Percentiles rank a stretch among this genome's conserved stretches.
phyloP scores from a whole-genome alignment of 768 basidiomycete genomes.

The Crepidotus variabilis region DNA sequence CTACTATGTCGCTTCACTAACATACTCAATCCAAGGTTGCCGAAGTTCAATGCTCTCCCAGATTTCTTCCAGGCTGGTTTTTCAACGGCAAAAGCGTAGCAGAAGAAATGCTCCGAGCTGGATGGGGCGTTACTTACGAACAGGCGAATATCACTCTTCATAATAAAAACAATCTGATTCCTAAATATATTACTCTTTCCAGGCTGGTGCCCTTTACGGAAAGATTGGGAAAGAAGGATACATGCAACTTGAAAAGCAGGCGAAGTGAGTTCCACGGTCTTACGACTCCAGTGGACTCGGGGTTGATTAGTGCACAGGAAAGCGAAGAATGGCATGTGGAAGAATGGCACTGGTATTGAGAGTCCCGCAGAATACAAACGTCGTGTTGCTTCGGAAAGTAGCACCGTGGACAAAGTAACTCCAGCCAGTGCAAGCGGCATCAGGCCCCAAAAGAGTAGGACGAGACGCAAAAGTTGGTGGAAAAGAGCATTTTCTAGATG shows the following conservation, averaged over 20 bases:
- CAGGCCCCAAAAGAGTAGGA: not conserved
- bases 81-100: constrained; percentile 47
- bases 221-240: constrained; percentile 61
- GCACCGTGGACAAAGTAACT: not conserved
- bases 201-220: constrained; percentile 78
- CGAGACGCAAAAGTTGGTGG: constrained; percentile 2
- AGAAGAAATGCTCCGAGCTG: constrained; percentile 75
- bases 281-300: no score
- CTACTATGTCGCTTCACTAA: no score
- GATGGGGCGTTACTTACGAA: constrained; percentile 73
- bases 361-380: constrained; percentile 82
- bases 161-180: not conserved
- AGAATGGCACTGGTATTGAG: constrained; percentile 46
- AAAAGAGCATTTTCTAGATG: not conserved
- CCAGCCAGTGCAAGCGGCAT: constrained; percentile 22
- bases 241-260: constrained; percentile 56
- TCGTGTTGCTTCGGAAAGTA: constrained; percentile 33
- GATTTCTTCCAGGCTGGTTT: constrained; percentile 49
- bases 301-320: constrained; percentile 32
- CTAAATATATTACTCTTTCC: not conserved
- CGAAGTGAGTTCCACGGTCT: constrained; percentile 46
- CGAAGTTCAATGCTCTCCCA: constrained; percentile 50
- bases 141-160: constrained; percentile 31
- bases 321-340: constrained; percentile 76
- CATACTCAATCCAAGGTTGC: constrained; percentile 48